Evolutionary conservation across 805 yeast species (phyloP), one percentile per base, ranked within the genome.

Genomic region (Candida adriatica): DNA sequence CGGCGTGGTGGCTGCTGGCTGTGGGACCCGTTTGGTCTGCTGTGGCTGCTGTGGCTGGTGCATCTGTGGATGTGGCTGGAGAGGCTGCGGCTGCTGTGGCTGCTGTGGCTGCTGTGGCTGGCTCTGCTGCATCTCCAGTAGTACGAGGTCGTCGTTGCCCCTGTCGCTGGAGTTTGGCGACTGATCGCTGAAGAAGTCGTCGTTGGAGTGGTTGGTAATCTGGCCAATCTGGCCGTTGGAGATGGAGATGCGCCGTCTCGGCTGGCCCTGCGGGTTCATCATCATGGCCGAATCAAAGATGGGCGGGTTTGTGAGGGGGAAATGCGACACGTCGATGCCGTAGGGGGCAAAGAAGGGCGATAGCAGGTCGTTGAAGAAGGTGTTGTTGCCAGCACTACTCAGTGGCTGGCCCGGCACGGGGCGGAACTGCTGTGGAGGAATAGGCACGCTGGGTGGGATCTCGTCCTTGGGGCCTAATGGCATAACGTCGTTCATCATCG

Each of bases 201-300:
- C 56, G 11, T 55, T 19, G 43, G 45, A 41, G 28, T 56, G 62
- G 30, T 62, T 67, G 5, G 73, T 68, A 21, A 82, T 70, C 49
- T 82, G 94, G 29, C 87, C 83, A 42, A 82, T 82, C 49, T 82
- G 94, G 48, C 94, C 94, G 56, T 82, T 82, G 8, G 90, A 79
- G 31, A 82, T 82, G 26, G 92, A 81, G 3, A 82, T 76, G 50
- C 94, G 68, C 51, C 92, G 64, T 49, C 79, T 62, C 27, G 29
- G 45, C 14, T 41, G 45, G 19, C 45, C 68, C 48, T 14, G 62
- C 51, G 6, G 48, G 61, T 33, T 48, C 45, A 34, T 18, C 51
- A 50, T 57, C 59, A 63, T 39, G 52, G 79, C 55, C 37, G 60
- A 58, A 34, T 64, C 67, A 35, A 64, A 64, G 20, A 64, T 64